Evolutionary conservation across 257 asterid species (phyloP).

Genomic region (Lycium ferocissimum): DNA sequence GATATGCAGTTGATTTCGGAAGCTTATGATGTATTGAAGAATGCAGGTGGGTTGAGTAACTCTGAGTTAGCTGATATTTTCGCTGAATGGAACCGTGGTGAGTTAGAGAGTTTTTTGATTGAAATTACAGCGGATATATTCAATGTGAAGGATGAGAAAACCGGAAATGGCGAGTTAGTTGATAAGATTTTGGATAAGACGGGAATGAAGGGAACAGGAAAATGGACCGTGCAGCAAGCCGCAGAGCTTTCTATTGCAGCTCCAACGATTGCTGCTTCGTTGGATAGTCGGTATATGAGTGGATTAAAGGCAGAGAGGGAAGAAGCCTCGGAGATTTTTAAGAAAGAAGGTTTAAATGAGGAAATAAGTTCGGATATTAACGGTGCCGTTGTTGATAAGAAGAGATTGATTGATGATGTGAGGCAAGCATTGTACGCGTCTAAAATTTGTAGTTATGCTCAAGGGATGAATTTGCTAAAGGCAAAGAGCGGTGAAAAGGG

Average conservation of each 20-base stretch:
- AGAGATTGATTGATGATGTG: slow-evolving; percentile 86
- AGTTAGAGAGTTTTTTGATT: slow-evolving; percentile 82
- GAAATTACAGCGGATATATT: slow-evolving; percentile 88
- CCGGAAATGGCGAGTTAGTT: slow-evolving; percentile 66
- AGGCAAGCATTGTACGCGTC: slow-evolving; percentile 93
- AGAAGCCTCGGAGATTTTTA: slow-evolving; percentile 63
- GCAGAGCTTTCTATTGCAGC: slow-evolving; percentile 93
- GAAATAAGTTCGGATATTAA: slow-evolving; percentile 43
- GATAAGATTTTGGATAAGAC: slow-evolving; percentile 93
- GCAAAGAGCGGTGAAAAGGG: slow-evolving; percentile 88
- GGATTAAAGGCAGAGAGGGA: slow-evolving; percentile 89
- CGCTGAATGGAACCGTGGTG: slow-evolving; percentile 84
- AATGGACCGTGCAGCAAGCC: slow-evolving; percentile 98
- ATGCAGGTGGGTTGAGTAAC: slow-evolving; percentile 68
- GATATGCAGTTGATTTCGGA: slow-evolving; percentile 94
- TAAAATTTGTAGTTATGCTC: slow-evolving; percentile 94
- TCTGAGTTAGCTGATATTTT: slow-evolving; percentile 75
- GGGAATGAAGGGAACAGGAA: slow-evolving; percentile 88
- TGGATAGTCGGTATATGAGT: slow-evolving; percentile 81
- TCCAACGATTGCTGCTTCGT: slow-evolving; percentile 88
- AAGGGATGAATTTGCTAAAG: slow-evolving; percentile 90
- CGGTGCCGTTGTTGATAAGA: slow-evolving; percentile 61
- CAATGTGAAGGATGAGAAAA: slow-evolving; percentile 61
- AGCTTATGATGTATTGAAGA: slow-evolving; percentile 84
- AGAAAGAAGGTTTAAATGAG: slow-evolving; percentile 65